Conservation (phyloP, 441 rosid species). For the Gossypium schwendimanii region DNA sequence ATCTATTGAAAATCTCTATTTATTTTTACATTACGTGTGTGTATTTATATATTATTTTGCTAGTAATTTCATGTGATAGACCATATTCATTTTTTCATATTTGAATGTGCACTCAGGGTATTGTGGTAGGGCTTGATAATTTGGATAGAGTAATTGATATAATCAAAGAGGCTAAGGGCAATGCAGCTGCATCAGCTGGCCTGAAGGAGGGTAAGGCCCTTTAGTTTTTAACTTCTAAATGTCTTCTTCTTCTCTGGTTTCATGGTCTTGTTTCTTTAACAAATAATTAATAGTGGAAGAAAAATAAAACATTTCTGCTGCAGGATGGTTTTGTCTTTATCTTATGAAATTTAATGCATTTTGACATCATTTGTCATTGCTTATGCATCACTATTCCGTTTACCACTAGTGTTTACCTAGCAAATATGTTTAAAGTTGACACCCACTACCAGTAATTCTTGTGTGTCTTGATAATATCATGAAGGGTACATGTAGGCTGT, state of each 20-base stretch:
- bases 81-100: background rate
- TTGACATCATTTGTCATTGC: background rate
- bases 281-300: constrained; percentile 3
- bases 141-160: constrained; percentile 61
- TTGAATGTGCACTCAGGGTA: constrained; percentile 45
- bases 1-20: background rate
- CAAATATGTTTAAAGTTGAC: background rate
- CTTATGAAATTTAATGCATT: background rate
- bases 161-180: constrained; percentile 59
- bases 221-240: background rate
- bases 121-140: constrained; percentile 78
- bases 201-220: constrained; percentile 47
- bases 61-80: background rate
- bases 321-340: background rate
- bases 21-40: background rate
- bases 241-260: background rate
- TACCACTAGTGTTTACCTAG: background rate
- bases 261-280: background rate
- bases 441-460: background rate
- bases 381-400: background rate
- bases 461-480: background rate
- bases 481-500: background rate
- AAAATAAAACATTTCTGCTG: background rate
- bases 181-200: constrained; percentile 61
- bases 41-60: background rate